Conservation (phyloP, 768 basidiomycete genomes). For the Cyclocybe cylindracea region DNA sequence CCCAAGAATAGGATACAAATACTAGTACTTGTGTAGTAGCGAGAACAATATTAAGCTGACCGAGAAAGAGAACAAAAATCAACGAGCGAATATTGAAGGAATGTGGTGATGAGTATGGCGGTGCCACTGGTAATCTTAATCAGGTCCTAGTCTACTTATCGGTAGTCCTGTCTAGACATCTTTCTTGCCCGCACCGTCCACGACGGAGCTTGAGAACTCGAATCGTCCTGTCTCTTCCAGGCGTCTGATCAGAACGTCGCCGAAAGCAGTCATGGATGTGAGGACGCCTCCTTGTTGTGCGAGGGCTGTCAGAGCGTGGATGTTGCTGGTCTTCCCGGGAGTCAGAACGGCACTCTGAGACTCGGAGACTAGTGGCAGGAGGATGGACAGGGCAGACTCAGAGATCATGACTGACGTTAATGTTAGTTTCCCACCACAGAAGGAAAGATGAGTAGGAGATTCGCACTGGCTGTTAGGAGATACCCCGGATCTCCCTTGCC, state of each 20-base stretch:
- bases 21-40: no score
- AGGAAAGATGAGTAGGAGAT: neutral
- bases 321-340: conserved; percentile 21
- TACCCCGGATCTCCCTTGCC: conserved; percentile 83
- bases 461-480: conserved; percentile 52
- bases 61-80: no score
- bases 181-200: conserved; percentile 14
- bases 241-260: conserved; percentile 71
- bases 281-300: conserved; percentile 74
- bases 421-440: neutral
- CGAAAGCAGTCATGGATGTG: conserved; percentile 83
- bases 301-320: conserved; percentile 53
- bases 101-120: no score
- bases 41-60: no score
- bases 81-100: no score
- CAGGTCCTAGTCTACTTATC: no score
- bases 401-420: conserved; percentile 61
- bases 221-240: conserved; percentile 60
- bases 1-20: no score
- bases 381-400: conserved; percentile 75
- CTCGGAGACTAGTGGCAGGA: conserved; percentile 43
- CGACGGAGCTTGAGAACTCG: conserved; percentile 53
- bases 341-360: conserved; percentile 12
- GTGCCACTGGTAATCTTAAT: no score
- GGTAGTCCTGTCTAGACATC: neutral